Conservation (phyloP, 1,139 yeast genomes). For the Yamadazyma siamensis region DNA sequence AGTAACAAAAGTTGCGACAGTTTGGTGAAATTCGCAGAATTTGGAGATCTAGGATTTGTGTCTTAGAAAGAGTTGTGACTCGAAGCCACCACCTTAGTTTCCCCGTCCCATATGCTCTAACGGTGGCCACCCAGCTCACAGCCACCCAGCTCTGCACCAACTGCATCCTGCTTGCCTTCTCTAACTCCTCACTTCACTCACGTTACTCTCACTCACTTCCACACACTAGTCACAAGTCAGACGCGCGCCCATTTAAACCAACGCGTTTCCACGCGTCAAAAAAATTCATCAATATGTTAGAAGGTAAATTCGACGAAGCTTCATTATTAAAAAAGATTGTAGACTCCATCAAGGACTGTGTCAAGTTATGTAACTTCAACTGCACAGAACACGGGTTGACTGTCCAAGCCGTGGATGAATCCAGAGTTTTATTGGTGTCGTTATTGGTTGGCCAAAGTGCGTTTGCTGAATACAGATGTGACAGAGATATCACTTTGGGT, state of each 20-base stretch:
- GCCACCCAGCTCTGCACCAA: too few species aligned
- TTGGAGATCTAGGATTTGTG: too few species aligned
- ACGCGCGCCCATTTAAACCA: too few species aligned
- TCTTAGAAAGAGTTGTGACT: too few species aligned
- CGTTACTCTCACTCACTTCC: background rate
- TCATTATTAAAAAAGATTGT: conserved; percentile 85
- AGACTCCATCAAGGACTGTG: conserved; percentile 91
- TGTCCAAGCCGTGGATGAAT: conserved; percentile 96
- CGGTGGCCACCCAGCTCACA: too few species aligned
- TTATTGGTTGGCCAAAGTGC: conserved; percentile 85
- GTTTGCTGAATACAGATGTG: conserved; percentile 93
- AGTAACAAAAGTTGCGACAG: too few species aligned
- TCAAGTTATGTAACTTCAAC: conserved; percentile 91
- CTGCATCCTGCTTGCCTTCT: too few species aligned
- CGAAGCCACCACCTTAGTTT: too few species aligned
- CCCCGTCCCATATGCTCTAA: too few species aligned
- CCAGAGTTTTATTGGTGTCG: conserved; percentile 90
- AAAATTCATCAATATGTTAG: conserved; percentile 60
- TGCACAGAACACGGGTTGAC: conserved; percentile 94
- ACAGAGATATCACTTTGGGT: conserved; percentile 89
- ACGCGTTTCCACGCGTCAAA: conserved; percentile 3
- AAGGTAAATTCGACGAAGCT: conserved; percentile 95
- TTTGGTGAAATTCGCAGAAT: too few species aligned
- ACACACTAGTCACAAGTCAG: too few species aligned
- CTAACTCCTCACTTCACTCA: background rate